Evolutionary conservation across 768 basidiomycete genomes (phyloP), one percentile per base, ranked within the genome.

Genomic region (Rhodotorula taiwanensis): DNA sequence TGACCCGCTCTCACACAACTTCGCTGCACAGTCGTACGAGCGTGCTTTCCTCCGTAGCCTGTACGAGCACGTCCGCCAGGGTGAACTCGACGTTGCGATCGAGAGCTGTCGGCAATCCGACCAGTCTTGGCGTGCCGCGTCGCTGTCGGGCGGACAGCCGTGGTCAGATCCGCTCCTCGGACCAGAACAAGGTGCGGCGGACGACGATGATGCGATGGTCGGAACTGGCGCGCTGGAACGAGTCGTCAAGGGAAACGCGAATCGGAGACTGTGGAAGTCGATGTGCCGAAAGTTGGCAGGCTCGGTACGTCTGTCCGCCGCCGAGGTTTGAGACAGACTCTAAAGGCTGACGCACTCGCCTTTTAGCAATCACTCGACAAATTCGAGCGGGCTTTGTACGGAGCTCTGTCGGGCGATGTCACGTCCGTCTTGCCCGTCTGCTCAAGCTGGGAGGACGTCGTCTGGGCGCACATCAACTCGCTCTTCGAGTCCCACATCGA

Each of bases 51-150:
- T 84, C 0, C 85, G 89, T 68, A 83, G 86, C 0, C 74, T 98
- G 27, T 94, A 88, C 75, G 82, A 84, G 30, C 86, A 86, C 66
- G 80, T 97, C 5, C 84, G 93, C 44, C 85, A 87, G 9, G 93
- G 93, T n/a, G 79, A 85, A 62, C 75, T 94, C 33, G 88, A 88
- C 16, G 86, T 89, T 16, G 94, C 92, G 0, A 79, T 92, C 7
- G 86, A 88, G 39, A 76, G 90, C 23, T 92, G 89, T 73, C 79
- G 85, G 67, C 83, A 83, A 70, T 86, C 87, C 0, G 85, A 90
- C 66, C 88, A 93, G 67, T 87, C 89, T 0, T 97, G 93, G 94
- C 81, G 91, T 28, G 89, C 90, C 4, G 90, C 92, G 3, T 87
- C 85, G 58, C 83, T 98, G 47, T 84, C 87, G 10, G 94, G 94